Base-by-base conservation (phyloP, 129 eudicot genomes). In the Chrysanthemum lavandulifolium region DNA sequence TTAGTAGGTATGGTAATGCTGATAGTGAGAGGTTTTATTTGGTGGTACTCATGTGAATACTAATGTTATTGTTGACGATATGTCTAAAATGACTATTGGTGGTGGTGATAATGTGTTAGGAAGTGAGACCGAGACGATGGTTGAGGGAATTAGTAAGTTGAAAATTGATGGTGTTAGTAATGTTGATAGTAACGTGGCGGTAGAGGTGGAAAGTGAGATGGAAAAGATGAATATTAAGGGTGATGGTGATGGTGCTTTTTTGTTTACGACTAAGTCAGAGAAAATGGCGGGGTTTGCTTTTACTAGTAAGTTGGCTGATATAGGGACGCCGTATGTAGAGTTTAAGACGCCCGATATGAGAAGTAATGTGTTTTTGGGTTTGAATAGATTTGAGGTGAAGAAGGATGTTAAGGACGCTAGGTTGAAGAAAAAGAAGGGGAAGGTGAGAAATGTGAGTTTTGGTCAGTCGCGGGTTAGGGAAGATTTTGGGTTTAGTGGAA, bases 391-490 rank as follows among this genome's bases (percentile, higher is more conserved):
- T 6, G 95, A 90, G 29, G 62, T 86, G 1, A 86, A 76, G 72
- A 82, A 77, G 77, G 95, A 81, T 50, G 72, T 65, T 59, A 89
- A 81, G 65, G 95, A 74, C 56, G 65, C 63, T 13, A 84, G 74
- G 69, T 76, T 64, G 53, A 90, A 71, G 84, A 88, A 85, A 76
- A 95, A 84, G 86, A 90, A 84, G 69, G 91, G 84, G 55, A 83
- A 86, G 77, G 19, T 60, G 47, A 84, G 74, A 67, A 85, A 75
- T 9, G 77, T 86, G 9, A 63, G 49, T 56, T 61, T 76, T 29
- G 76, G 75, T 53, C 83, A 67, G 23, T 23, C 78, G 64, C 74
- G 73, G 78, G 69, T 68, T 65, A 78, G 67, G 40, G 67, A 75
- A 23, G 82, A 78, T 18, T 82, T 36, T 54, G 66, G 78, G 55